phyloP scores from a whole-genome alignment of 352 stramenopile genomes.

The Phytophthora cajani region DNA sequence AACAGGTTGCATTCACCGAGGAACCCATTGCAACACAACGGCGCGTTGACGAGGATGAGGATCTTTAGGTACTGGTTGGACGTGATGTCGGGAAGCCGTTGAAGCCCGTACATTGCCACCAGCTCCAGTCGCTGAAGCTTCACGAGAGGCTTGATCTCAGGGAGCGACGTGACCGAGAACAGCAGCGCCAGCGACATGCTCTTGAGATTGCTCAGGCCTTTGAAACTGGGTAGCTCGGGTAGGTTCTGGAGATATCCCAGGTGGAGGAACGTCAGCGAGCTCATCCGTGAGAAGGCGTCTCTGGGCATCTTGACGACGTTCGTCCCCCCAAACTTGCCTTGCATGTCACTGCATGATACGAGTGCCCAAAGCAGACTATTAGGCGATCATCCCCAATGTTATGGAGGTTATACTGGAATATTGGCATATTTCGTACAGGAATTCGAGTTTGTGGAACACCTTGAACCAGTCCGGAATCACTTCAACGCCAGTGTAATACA shows the following conservation, averaged over 20 bases:
- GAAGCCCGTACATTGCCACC: not conserved
- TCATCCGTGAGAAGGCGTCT: constrained; percentile 24
- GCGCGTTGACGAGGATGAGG: constrained; percentile 4
- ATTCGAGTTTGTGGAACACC: constrained; percentile 31
- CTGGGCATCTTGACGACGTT: constrained; percentile 9
- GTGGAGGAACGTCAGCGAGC: constrained; percentile 33
- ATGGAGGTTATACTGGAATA: not conserved
- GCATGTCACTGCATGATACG: not conserved
- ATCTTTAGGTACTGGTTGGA: not conserved
- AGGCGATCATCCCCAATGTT: not conserved
- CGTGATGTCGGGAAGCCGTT: constrained; percentile 13
- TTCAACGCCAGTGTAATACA: constrained; percentile 31
- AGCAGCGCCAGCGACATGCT: constrained; percentile 27
- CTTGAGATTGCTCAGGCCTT: constrained; percentile 27
- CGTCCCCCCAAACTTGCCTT: constrained; percentile 14
- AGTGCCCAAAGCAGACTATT: too few relatives aligned
- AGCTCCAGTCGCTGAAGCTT: constrained; percentile 18
- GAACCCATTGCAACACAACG: constrained; percentile 34
- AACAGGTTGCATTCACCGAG: constrained; percentile 16
- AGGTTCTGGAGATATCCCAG: constrained; percentile 27
- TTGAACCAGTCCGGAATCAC: constrained; percentile 25
- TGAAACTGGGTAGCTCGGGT: constrained; percentile 20
- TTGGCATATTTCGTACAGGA: constrained; percentile 29
- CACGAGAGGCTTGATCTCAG: constrained; percentile 20
- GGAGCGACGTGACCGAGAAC: not conserved